Base-by-base conservation (phyloP, 768 basidiomycete species). In the Mrakia frigida region DNA sequence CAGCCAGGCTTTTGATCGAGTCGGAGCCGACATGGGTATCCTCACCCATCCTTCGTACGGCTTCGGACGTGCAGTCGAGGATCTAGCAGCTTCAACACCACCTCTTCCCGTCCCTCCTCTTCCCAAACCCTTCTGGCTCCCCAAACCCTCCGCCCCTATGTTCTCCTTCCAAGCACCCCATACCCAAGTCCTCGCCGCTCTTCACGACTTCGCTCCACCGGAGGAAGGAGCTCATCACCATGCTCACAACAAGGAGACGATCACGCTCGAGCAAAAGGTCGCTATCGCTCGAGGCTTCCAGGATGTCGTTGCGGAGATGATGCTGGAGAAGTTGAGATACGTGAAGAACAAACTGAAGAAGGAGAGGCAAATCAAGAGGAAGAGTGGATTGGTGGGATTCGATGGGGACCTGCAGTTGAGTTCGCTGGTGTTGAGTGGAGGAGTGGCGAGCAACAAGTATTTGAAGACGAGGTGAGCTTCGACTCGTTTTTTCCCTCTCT, bases 381-480 rank as follows among this genome's bases (percentile, higher is more conserved):
- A 69, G 46, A 25, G 7, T 68, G 72, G n/a, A 82, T 18, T 16
- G 3, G 23, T 16, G 6, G 56, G 28, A 6, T 25, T 56, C 25
- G 56, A 56, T 9, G 28, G 56, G 56, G 56, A 56, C 25, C 89
- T 0, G 72, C 80, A 11, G 83, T 92, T 5, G 82, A 82, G 16
- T 85, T 90, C 73, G 65, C 79, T 98, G 35, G 92, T 97, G 1
- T 89, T 92, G 23, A 93, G 93, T 76, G 96, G 96, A 0, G 96
- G 96, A 2, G 96, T 99, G 0, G 96, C 95, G 23, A 93, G 92
- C 79, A 99, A 99, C 80, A 63, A 79, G 33, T 89, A 86, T 79
- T 84, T 98, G 75, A 85, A 93, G 23, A 77, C 86, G 61, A 86
- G 89, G 93, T 92, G 70, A 61, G 86, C 80, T 21, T 3, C 39